Evolutionary conservation across 1,284 basidiomycete species (phyloP).

Genomic region (Trametes versicolor): DNA sequence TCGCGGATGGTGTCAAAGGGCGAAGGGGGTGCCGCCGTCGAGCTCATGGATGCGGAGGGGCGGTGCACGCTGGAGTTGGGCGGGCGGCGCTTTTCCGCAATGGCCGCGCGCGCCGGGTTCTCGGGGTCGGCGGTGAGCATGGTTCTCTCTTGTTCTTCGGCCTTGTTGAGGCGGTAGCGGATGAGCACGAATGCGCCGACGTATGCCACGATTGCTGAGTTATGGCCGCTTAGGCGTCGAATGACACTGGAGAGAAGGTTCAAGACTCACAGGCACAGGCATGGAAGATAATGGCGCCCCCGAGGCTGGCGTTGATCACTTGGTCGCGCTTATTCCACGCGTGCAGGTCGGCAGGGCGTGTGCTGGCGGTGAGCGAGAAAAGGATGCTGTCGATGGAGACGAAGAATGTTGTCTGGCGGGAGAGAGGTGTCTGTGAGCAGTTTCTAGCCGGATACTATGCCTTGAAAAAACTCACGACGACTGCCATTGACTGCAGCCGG

Average conservation of each 20-base stretch:
- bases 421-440: neutral
- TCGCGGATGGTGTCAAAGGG: conserved; percentile 24
- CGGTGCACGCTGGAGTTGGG: conserved; percentile 17
- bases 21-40: conserved; percentile 12
- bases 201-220: conserved; percentile 46
- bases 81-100: conserved; percentile 14
- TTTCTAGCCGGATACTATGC: no score
- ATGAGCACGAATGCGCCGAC: conserved; percentile 48
- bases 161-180: conserved; percentile 43
- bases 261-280: conserved; percentile 44
- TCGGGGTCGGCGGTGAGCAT: neutral
- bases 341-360: conserved; percentile 26
- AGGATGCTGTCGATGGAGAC: conserved; percentile 49
- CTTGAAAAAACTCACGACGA: conserved; percentile 38
- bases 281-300: conserved; percentile 51
- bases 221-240: neutral
- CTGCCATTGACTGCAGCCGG: conserved; percentile 43
- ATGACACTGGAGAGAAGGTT: no score
- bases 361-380: conserved; percentile 42
- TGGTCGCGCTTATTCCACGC: conserved; percentile 34
- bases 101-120: neutral
- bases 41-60: conserved; percentile 15
- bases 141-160: conserved; percentile 36
- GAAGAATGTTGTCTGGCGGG: conserved; percentile 50
- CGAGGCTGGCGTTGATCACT: conserved; percentile 44